phyloP scores from a whole-genome alignment of 2,329 filamentous ascomycete genomes.

The Kalmusia sp. region DNA sequence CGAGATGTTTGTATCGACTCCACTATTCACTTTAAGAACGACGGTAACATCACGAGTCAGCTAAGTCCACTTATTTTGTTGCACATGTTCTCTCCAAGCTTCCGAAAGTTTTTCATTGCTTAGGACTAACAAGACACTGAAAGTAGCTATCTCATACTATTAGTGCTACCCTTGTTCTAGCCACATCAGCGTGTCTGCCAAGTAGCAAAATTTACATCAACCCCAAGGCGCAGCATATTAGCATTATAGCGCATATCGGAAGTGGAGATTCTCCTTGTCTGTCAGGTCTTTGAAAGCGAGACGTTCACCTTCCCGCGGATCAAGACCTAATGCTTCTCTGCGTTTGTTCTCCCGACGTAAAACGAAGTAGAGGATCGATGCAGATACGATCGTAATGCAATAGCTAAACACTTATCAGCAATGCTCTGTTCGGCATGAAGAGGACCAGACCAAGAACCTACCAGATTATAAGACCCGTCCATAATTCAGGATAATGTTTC shows the following conservation, averaged over 20 bases:
- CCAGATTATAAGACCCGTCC: slow-evolving; percentile 71
- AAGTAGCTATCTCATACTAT: no score
- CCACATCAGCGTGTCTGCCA: no score
- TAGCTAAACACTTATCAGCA: slow-evolving; percentile 56
- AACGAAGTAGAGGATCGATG: slow-evolving; percentile 64
- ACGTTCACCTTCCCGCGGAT: slow-evolving; percentile 64
- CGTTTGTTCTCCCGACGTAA: slow-evolving; percentile 59
- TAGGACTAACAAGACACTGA: no score
- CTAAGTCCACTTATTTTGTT: no score
- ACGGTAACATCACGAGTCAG: background rate
- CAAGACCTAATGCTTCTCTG: slow-evolving; percentile 56
- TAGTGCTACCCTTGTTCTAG: no score
- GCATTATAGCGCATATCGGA: slow-evolving; percentile 58
- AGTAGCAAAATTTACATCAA: no score
- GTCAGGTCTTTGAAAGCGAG: slow-evolving; percentile 59
- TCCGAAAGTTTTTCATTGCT: background rate
- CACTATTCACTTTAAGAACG: background rate
- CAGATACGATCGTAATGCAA: slow-evolving; percentile 68
- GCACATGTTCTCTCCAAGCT: no score
- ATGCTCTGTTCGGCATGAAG: background rate
- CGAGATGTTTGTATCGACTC: background rate
- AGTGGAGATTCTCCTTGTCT: slow-evolving; percentile 65
- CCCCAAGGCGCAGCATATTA: background rate
- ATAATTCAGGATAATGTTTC: slow-evolving; percentile 73
- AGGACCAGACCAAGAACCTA: slow-evolving; percentile 41